Base-by-base conservation (phyloP, 2,329 filamentous ascomycete genomes). In the Ceratocystiopsis sp. region DNA sequence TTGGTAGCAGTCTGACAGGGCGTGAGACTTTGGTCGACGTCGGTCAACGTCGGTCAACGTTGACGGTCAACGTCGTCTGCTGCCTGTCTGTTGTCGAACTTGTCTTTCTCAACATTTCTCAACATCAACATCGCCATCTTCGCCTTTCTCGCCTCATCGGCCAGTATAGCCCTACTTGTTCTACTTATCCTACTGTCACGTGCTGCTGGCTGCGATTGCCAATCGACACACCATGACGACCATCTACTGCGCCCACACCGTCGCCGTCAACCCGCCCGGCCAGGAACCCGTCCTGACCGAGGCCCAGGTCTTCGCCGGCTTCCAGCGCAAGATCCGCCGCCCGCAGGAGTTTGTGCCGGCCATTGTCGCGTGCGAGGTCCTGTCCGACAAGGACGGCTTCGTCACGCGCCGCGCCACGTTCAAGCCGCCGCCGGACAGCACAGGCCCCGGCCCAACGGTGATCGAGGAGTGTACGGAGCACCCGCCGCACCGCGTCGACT, bases 341-440 rank as follows among this genome's bases (percentile, higher is more conserved):
- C 55, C 58, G 14, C 48, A 54, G 39, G 56, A 59, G 16, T 61
- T 61, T 42, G 58, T 60, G 14, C 53, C 57, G 1, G 52, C 55
- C 15, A 59, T 61, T 46, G 50, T 42, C 9, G 37, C 42, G 33
- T 56, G 53, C 46, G 47, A 52, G 21, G 52, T 61, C 4, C 37
- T 59, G 3, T 46, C 51, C 2, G 57, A 59, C 36, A 48, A 49
- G 33, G 45, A 18, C 15, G 42, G 48, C 35, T 46, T 52, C 1
- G 45, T 51, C 12, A 44, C 21, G 16, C 42, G 49, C 12, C 42
- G 38, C 1, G 49, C 48, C 6, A 46, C 41, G 1, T 51, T 52
- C 33, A 50, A 50, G 36, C 11, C 42, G 6, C 1, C 25, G 3
- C 37, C 38, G 10, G 38, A 10, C 16, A 32, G 10, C 13, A 33